A percentile compares a stretch with the other conserved stretches of the same genome.
Conservation (phyloP, 495 filamentous ascomycete species). For the Bombardia bombarda region DNA sequence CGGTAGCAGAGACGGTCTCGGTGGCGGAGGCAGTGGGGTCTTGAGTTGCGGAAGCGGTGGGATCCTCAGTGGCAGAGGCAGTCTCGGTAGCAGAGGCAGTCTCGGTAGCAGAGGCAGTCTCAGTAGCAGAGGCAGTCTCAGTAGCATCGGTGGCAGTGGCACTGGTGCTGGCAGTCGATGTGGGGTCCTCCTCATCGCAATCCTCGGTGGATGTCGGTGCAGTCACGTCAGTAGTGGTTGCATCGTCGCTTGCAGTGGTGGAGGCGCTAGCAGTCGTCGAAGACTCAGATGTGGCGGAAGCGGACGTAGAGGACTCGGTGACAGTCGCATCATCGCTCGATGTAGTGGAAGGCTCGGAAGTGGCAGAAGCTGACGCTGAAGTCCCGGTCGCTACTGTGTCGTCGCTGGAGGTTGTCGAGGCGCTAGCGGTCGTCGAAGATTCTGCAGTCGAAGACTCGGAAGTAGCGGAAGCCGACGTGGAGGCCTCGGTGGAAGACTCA, state of each 20-base stretch:
- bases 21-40: slow-evolving; percentile 1
- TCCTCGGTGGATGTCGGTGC: not conserved
- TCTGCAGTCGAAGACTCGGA: not conserved
- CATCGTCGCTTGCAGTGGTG: not conserved
- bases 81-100: too few species aligned
- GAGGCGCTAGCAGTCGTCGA: too few species aligned
- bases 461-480: not conserved
- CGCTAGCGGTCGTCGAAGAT: not conserved
- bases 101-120: not conserved
- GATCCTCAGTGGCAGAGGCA: not conserved
- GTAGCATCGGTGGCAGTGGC: not conserved
- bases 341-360: not conserved
- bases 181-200: not conserved
- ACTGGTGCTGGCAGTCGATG: not conserved
- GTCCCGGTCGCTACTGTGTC: not conserved
- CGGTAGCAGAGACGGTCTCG: not conserved
- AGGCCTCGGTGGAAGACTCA: slow-evolving; percentile 26
- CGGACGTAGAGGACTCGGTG: not conserved
- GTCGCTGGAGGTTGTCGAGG: not conserved
- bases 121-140: not conserved
- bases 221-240: not conserved
- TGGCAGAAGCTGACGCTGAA: not conserved
- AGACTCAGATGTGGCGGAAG: too few species aligned
- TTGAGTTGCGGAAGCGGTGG: not conserved
- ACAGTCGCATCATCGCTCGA: not conserved